phyloP scores from a whole-genome alignment of 2,329 filamentous ascomycete genomes.

The Aspergillus quadrilineatus region DNA sequence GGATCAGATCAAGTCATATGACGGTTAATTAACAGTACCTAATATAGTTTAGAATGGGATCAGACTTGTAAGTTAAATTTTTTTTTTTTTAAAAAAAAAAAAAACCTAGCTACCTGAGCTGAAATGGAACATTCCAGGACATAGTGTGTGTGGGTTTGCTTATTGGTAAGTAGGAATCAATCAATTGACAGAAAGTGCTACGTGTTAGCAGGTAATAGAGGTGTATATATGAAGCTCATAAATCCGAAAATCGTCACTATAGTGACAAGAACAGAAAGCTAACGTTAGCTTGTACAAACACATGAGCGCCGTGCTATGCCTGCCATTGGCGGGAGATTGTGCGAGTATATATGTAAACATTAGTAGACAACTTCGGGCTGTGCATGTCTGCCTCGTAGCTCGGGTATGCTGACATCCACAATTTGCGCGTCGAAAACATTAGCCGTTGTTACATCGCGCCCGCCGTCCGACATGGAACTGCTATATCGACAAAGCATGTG shows the following conservation, averaged over 20 bases:
- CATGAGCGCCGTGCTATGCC: constrained; percentile 1
- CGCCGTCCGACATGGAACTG: constrained; percentile 6
- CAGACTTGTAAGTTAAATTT: too few species aligned
- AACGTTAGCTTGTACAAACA: background rate
- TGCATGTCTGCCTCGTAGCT: constrained; percentile 27
- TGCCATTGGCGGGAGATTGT: background rate
- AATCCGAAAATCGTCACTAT: constrained; percentile 26
- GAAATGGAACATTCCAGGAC: too few species aligned
- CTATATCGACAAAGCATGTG: constrained; percentile 20
- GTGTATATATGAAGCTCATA: constrained; percentile 26
- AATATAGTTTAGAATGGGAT: too few species aligned
- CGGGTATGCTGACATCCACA: constrained; percentile 37
- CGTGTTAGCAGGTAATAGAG: too few species aligned
- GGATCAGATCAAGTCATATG: background rate
- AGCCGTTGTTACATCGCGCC: constrained; percentile 3
- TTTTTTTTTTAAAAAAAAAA: too few species aligned
- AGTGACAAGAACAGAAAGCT: background rate
- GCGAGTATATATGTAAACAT: background rate
- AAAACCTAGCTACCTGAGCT: too few species aligned
- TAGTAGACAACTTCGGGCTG: constrained; percentile 14
- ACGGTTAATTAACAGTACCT: too few species aligned
- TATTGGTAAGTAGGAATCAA: too few species aligned
- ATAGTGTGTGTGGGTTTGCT: too few species aligned
- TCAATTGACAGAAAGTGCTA: too few species aligned
- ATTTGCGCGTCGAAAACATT: constrained; percentile 36